Evolutionary conservation across 1,139 yeast genomes (phyloP).

Genomic region (Sugiyamaella neomexicana): DNA sequence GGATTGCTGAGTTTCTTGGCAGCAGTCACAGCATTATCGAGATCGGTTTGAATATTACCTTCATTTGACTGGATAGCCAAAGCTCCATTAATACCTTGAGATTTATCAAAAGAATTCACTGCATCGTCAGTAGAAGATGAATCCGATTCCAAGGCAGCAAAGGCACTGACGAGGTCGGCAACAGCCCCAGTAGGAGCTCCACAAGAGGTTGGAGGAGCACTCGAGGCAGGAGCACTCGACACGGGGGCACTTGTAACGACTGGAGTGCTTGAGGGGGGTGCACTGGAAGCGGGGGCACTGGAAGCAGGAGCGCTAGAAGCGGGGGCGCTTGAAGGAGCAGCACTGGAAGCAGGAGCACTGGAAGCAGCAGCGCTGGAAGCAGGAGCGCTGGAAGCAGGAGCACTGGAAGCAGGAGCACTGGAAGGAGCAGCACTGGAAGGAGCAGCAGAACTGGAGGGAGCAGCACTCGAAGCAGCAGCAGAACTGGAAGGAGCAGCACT

Average conservation of each 20-base stretch:
- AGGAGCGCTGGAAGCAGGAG: background rate
- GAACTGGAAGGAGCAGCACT: background rate
- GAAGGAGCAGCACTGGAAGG: slow-evolving; percentile 4
- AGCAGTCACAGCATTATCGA: slow-evolving; percentile 9
- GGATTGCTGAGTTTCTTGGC: slow-evolving; percentile 4
- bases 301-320: too few species aligned
- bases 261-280: slow-evolving; percentile 1
- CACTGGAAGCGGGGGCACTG: background rate
- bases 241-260: slow-evolving; percentile 9
- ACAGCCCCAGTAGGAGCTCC: slow-evolving; percentile 15
- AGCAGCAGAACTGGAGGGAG: slow-evolving; percentile 7
- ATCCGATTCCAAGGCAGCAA: slow-evolving; percentile 13
- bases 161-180: slow-evolving; percentile 14
- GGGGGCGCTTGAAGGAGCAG: too few species aligned
- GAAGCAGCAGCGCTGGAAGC: background rate
- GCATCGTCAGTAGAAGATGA: slow-evolving; percentile 6
- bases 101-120: slow-evolving; percentile 6
- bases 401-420: background rate
- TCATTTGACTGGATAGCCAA: slow-evolving; percentile 21
- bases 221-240: slow-evolving; percentile 3
- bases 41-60: slow-evolving; percentile 14
- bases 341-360: background rate
- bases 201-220: slow-evolving; percentile 13
- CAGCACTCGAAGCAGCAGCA: slow-evolving; percentile 8
- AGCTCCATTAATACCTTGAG: slow-evolving; percentile 26